These are phyloP conservation scores for Cucumis sativus DNA, from an alignment of 306 rosid species.

Conservation along the genomic window DNA sequence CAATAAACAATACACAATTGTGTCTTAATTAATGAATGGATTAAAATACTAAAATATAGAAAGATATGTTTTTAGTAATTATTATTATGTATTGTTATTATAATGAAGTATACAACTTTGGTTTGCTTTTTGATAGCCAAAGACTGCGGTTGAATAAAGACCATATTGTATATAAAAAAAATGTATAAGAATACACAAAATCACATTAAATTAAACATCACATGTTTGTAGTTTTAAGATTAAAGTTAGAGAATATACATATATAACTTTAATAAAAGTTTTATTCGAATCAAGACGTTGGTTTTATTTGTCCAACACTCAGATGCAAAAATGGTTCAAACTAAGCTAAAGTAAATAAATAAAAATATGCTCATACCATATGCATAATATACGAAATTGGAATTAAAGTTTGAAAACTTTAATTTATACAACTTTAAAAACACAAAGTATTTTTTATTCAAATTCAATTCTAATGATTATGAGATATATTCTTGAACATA, in stretches of 20 bases:
- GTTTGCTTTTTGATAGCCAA: slow-evolving; percentile 38
- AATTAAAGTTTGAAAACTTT: not conserved
- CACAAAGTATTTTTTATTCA: too few relatives aligned
- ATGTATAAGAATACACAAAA: not conserved
- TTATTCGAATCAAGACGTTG: not conserved
- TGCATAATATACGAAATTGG: not conserved
- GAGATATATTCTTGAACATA: too few relatives aligned
- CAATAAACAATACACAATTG: too few relatives aligned
- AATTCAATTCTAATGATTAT: too few relatives aligned
- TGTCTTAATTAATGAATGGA: too few relatives aligned
- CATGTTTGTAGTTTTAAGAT: not conserved
- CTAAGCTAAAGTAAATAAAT: too few relatives aligned
- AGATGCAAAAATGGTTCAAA: not conserved
- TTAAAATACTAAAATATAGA: not conserved
- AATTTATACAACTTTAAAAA: not conserved
- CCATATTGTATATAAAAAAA: too few relatives aligned
- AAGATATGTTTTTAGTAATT: not conserved
- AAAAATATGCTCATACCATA: too few relatives aligned
- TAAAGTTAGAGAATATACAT: not conserved
- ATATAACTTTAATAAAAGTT: not conserved
- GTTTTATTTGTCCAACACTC: not conserved
- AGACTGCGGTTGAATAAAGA: not conserved
- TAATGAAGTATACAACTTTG: not conserved
- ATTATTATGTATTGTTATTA: not conserved
- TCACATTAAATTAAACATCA: not conserved